A percentile compares a stretch with the other conserved stretches of the same genome.
phyloP scores from a whole-genome alignment of 2,329 filamentous ascomycete species.

The Metarhizium brunneum region DNA sequence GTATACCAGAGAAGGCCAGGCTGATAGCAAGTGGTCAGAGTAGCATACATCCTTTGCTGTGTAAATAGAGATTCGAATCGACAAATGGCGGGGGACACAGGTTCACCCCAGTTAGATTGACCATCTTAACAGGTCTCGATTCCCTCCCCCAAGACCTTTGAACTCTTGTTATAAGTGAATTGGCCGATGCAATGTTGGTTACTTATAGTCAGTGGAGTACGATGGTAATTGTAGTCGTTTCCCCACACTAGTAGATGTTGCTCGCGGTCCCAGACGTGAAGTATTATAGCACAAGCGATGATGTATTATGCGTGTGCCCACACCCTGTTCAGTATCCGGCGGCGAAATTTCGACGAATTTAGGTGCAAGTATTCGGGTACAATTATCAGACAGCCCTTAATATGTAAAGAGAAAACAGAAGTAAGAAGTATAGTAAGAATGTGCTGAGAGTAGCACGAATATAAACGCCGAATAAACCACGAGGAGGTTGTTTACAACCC shows the following conservation, averaged over 20 bases:
- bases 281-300: background rate
- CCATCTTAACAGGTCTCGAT: constrained; percentile 14
- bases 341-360: background rate
- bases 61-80: constrained; percentile 50
- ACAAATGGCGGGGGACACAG: constrained; percentile 62
- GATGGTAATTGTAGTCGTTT: background rate
- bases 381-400: background rate
- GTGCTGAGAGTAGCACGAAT: background rate
- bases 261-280: background rate
- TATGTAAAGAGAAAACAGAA: background rate
- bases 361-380: background rate
- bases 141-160: background rate
- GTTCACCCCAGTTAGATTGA: constrained; percentile 29
- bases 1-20: constrained; percentile 5
- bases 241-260: background rate
- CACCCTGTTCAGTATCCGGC: background rate
- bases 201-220: background rate
- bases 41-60: constrained; percentile 53
- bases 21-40: background rate
- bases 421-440: background rate
- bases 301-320: background rate
- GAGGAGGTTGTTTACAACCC: background rate
- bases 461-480: background rate
- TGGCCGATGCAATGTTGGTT: background rate
- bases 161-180: background rate